Conservation (phyloP, 192 early-diverging fungal genomes). For the Coemansia sp. region DNA sequence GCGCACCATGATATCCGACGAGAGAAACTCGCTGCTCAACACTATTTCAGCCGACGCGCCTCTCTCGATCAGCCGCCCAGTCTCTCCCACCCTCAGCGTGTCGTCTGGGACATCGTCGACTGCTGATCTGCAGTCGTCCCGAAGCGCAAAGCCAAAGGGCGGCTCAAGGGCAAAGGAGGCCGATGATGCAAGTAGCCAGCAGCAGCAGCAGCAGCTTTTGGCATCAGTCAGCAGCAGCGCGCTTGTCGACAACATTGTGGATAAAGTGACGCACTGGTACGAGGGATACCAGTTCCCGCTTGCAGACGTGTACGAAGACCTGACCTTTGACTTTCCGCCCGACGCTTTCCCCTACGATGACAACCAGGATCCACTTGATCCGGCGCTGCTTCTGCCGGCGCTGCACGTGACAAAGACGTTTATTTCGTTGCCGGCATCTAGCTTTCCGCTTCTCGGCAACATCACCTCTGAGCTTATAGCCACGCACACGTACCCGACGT, state of each 20-base stretch:
- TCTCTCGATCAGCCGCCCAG: constrained; percentile 18
- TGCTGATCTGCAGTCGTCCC: neutral
- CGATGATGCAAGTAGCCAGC: neutral
- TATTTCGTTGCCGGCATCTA: constrained; percentile 61
- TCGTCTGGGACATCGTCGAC: constrained; percentile 21
- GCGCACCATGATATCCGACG: constrained; percentile 34
- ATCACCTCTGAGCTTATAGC: constrained; percentile 67
- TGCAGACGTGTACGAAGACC: constrained; percentile 55
- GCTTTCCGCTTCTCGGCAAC: constrained; percentile 67
- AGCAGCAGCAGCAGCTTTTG: constrained; percentile 6
- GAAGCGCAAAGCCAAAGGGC: constrained; percentile 2
- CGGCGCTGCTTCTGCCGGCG: constrained; percentile 66
- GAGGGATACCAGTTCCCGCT: constrained; percentile 56
- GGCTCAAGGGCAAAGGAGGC: constrained; percentile 3
- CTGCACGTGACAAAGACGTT: constrained; percentile 65
- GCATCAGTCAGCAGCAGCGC: neutral
- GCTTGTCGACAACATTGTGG: constrained; percentile 43
- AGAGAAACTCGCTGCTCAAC: constrained; percentile 23
- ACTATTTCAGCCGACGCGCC: constrained; percentile 2
- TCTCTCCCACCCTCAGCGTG: constrained; percentile 30
- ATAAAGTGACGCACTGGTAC: constrained; percentile 49
- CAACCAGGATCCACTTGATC: constrained; percentile 62
- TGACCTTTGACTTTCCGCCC: constrained; percentile 52
- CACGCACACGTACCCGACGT: constrained; percentile 70
- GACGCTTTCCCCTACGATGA: constrained; percentile 56